phyloP scores from a whole-genome alignment of 2,329 filamentous ascomycete genomes.

The Purpureocillium takamizusanense region DNA sequence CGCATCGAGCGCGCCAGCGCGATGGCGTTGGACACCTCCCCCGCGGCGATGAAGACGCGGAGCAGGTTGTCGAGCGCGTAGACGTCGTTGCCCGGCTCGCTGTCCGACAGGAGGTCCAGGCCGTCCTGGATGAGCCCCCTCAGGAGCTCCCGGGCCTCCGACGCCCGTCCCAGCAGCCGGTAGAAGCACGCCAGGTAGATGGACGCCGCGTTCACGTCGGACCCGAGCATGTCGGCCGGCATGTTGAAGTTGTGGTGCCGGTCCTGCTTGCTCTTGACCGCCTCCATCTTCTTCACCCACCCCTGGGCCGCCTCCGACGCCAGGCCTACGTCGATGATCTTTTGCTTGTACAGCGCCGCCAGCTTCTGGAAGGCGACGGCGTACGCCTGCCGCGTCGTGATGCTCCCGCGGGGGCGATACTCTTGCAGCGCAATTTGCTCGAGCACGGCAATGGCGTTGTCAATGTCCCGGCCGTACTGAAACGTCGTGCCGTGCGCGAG shows the following conservation, averaged over 20 bases:
- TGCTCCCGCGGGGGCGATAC: constrained; percentile 28
- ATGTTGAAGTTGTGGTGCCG: constrained; percentile 28
- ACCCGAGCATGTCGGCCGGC: constrained; percentile 29
- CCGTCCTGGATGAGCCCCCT: constrained; percentile 25
- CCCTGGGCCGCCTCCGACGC: constrained; percentile 14
- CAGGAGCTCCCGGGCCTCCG: constrained; percentile 19
- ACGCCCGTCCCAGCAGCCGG: constrained; percentile 18
- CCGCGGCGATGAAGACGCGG: constrained; percentile 26
- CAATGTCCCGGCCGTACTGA: constrained; percentile 23
- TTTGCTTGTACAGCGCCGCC: constrained; percentile 26
- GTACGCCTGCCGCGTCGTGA: constrained; percentile 27
- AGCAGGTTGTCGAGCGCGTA: constrained; percentile 32
- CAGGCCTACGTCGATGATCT: constrained; percentile 18
- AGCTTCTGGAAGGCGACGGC: constrained; percentile 30
- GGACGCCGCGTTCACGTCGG: constrained; percentile 30
- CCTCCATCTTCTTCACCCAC: constrained; percentile 26
- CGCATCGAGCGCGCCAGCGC: constrained; percentile 31
- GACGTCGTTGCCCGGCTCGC: constrained; percentile 31
- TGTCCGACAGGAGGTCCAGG: constrained; percentile 27
- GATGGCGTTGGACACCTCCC: constrained; percentile 24
- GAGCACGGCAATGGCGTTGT: constrained; percentile 24
- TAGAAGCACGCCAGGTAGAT: constrained; percentile 30
- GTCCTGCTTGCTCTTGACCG: constrained; percentile 25
- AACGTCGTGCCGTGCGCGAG: constrained; percentile 25
- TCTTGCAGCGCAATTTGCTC: constrained; percentile 26